Evolutionary conservation across 352 stramenopile species (phyloP).

Genomic region (Elongisporangium prolatum): DNA sequence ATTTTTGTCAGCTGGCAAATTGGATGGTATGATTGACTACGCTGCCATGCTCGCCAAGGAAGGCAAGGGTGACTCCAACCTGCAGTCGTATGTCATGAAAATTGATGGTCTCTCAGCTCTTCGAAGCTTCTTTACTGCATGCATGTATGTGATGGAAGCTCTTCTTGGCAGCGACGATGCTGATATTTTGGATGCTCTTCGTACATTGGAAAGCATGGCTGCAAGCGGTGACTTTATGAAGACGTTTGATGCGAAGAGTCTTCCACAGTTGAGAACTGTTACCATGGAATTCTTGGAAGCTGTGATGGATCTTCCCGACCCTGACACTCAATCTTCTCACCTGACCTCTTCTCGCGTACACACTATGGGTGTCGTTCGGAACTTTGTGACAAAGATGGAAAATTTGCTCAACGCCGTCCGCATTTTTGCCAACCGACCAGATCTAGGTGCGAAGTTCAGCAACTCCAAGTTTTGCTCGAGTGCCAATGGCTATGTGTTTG

Average conservation of each 20-base stretch:
- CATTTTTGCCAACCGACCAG: constrained; percentile 45
- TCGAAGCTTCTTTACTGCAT: constrained; percentile 73
- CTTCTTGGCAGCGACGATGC: constrained; percentile 60
- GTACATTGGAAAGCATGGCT: constrained; percentile 61
- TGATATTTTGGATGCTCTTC: constrained; percentile 56
- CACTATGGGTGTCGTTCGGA: constrained; percentile 67
- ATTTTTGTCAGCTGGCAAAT: constrained; percentile 71
- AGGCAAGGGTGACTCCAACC: constrained; percentile 60
- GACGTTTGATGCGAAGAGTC: constrained; percentile 51
- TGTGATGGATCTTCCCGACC: constrained; percentile 67
- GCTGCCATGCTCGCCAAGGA: constrained; percentile 58
- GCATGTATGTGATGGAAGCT: constrained; percentile 68
- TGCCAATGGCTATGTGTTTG: constrained; percentile 75
- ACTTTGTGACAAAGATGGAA: constrained; percentile 77
- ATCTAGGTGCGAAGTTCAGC: constrained; percentile 57
- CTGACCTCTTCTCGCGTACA: constrained; percentile 50
- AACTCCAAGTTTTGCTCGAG: constrained; percentile 75
- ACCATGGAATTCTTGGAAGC: constrained; percentile 74
- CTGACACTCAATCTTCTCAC: constrained; percentile 44
- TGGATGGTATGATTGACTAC: constrained; percentile 57
- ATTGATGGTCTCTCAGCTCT: constrained; percentile 66
- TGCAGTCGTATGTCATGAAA: constrained; percentile 61
- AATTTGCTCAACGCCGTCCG: constrained; percentile 54
- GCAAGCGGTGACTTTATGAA: constrained; percentile 56
- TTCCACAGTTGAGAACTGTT: constrained; percentile 42